phyloP scores from a whole-genome alignment of 108 stramenopile species.

The Nannochloropsis salina region DNA sequence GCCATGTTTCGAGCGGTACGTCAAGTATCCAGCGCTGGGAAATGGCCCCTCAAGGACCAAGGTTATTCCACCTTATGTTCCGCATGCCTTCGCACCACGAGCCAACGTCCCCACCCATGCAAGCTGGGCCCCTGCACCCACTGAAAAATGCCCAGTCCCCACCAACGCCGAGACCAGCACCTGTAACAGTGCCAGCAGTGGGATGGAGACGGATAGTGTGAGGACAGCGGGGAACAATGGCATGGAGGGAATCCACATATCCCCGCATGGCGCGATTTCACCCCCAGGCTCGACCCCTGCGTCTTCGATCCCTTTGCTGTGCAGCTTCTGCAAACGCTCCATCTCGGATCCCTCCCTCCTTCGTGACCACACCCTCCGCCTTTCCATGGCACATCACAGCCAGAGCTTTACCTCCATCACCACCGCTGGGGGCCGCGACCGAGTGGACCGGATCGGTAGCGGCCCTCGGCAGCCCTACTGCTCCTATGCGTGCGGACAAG shows the following conservation, averaged over 20 bases:
- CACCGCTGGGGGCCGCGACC: background rate
- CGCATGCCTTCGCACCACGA: no score
- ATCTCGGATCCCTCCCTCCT: slow-evolving; percentile 7
- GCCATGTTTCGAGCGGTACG: background rate
- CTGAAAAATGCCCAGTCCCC: no score
- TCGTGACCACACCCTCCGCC: background rate
- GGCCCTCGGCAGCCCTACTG: slow-evolving; percentile 6
- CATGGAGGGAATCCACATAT: no score
- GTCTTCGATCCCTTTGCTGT: background rate
- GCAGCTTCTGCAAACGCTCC: background rate
- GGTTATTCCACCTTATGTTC: no score
- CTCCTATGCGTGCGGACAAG: background rate
- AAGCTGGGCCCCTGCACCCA: no score
- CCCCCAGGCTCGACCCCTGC: background rate
- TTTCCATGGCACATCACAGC: background rate
- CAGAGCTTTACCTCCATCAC: background rate
- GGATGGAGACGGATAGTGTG: no score
- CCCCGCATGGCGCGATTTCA: no score
- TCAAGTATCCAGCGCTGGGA: background rate
- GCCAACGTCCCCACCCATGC: no score
- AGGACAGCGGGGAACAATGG: no score
- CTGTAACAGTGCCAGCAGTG: no score
- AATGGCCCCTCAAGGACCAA: no score
- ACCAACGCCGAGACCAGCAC: no score
- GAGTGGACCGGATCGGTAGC: background rate